Base-by-base conservation (phyloP, 257 asterid genomes). In the Dorcoceras hygrometricum region DNA sequence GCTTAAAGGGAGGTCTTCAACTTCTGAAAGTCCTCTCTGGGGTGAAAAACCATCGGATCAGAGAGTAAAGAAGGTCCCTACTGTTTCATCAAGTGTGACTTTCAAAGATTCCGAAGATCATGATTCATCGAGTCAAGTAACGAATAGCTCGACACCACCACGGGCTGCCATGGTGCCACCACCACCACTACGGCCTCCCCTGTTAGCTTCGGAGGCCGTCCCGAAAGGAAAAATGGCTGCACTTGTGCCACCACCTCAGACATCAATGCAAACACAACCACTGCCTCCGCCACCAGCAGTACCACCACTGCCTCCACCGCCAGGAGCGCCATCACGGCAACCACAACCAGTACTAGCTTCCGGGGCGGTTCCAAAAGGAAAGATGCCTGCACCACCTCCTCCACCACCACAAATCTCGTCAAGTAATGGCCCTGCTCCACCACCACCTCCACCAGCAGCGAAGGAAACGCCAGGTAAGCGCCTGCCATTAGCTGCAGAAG, bases 11-110 rank as follows among this genome's bases (percentile, higher is more conserved):
- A 79, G 78, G 68, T 81, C 96, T 39, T 90, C 96, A 11, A 67
- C 89, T 59, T 90, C 99, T 26, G 89, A 90, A 31, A 84, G 86
- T 55, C 74, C 81, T 24, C 22, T 76, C 46, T 87, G 96, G 99
- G 72, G 22, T 1, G 89, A 79, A 0, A 62, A 39, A 3, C 73
- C 71, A 11, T 46, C 54, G 5, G 70, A 75, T 6, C 22, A 34
- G 10, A 62, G 60, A 28, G 36, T 76, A n/a, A 56, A 46, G 46
- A 74, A 59, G 64, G 9, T 59, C 3, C 76, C 76, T 34, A 74
- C 59, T 3, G 24, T 50, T 51, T 31, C 74, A 8, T 65, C 53
- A 16, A 63, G 24, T 2, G 61, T 59, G 14, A 51, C 83, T 51
- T 24, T 83, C 16, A 77, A 69, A 53, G 62, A 80, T 58, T 71